These are phyloP conservation scores for Solanum piurae DNA, from an alignment of 257 asterid species.

Conservation along the genomic window DNA sequence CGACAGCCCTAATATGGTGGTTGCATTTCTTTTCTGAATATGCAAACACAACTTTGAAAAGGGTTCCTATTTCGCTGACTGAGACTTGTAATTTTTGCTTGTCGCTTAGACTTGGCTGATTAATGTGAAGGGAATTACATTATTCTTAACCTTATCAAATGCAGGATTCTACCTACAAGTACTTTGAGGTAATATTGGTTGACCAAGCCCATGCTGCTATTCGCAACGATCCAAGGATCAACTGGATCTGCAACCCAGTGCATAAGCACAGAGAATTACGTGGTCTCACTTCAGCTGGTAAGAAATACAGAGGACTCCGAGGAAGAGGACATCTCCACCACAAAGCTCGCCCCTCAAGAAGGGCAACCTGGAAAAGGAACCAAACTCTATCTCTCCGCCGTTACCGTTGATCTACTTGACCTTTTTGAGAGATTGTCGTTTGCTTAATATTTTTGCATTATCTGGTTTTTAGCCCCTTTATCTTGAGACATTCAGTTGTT, in stretches of 20 bases:
- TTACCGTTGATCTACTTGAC: not conserved
- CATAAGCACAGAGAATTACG: not conserved
- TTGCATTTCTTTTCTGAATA: not conserved
- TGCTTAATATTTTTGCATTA: not conserved
- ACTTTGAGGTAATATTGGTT: not conserved
- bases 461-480: not conserved
- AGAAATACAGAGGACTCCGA: not conserved
- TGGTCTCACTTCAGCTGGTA: not conserved
- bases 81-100: no score
- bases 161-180: not conserved
- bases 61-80: not conserved
- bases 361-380: not conserved
- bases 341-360: not conserved
- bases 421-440: not conserved
- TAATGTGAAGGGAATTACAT: not conserved
- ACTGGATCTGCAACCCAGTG: not conserved
- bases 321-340: not conserved
- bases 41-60: not conserved
- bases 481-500: not conserved
- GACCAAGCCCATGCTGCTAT: not conserved
- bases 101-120: not conserved
- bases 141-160: not conserved
- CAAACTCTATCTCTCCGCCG: not conserved
- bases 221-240: not conserved
- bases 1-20: no score